Conservation (phyloP, 352 stramenopile species). For the Phytophthora idaei region DNA sequence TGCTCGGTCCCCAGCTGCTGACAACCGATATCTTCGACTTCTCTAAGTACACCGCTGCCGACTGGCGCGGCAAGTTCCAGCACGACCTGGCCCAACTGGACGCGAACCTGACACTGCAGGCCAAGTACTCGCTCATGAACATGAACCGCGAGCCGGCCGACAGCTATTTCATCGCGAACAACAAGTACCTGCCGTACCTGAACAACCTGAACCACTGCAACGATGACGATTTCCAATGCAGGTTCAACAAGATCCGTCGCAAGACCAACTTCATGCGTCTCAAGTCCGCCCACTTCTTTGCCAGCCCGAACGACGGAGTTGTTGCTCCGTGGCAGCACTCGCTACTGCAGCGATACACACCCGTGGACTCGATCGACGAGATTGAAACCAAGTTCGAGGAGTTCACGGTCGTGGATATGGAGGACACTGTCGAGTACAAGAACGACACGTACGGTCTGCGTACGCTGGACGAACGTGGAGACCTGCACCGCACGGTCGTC, state of each 20-base stretch:
- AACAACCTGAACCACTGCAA: constrained; percentile 41
- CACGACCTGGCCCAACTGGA: constrained; percentile 41
- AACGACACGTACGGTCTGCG: constrained; percentile 41
- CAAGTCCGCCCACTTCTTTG: constrained; percentile 46
- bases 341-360: constrained; percentile 42
- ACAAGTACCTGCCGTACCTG: constrained; percentile 40
- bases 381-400: constrained; percentile 25
- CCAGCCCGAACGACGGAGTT: constrained; percentile 36
- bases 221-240: constrained; percentile 9
- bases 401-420: constrained; percentile 32
- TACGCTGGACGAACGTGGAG: constrained; percentile 33
- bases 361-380: constrained; percentile 32
- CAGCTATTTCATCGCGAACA: constrained; percentile 33
- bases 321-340: constrained; percentile 48
- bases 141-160: constrained; percentile 39
- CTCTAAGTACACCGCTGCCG: constrained; percentile 21
- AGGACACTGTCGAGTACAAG: constrained; percentile 34
- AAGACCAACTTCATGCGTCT: constrained; percentile 49
- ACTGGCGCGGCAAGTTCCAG: constrained; percentile 43
- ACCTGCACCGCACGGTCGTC: constrained; percentile 25
- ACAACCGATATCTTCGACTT: constrained; percentile 42
- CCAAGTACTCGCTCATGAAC: constrained; percentile 48
- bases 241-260: constrained; percentile 31
- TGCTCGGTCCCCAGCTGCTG: constrained; percentile 34
- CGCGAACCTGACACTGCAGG: constrained; percentile 35